phyloP scores from a whole-genome alignment of 352 stramenopile genomes.

The Phytophthora sp. region DNA sequence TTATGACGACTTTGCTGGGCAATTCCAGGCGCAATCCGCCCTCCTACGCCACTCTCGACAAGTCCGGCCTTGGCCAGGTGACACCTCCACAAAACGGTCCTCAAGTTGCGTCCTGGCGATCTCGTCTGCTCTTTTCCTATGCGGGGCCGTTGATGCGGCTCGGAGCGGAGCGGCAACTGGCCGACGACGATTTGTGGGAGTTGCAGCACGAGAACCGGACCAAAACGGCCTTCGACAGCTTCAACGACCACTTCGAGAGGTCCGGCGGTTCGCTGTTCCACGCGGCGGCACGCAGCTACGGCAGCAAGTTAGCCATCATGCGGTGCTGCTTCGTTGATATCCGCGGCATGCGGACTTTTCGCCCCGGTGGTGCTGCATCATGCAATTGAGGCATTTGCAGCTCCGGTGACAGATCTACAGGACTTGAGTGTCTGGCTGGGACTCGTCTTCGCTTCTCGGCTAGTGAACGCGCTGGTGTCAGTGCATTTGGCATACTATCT shows the following conservation, averaged over 20 bases:
- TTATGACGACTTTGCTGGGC: constrained; percentile 9
- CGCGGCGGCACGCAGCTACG: constrained; percentile 33
- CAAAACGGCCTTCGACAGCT: constrained; percentile 18
- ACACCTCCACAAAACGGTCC: too few species aligned
- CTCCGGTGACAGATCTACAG: constrained; percentile 24
- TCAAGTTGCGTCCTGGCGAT: constrained; percentile 23
- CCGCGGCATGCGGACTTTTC: constrained; percentile 27
- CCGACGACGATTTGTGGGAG: constrained; percentile 34
- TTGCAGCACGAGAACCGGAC: constrained; percentile 30
- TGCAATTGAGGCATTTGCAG: constrained; percentile 42
- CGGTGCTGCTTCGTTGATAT: constrained; percentile 22
- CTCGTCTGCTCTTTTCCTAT: constrained; percentile 38
- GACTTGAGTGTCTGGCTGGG: constrained; percentile 33
- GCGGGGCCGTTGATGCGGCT: constrained; percentile 34
- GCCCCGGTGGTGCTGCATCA: constrained; percentile 46
- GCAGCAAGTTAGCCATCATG: constrained; percentile 13
- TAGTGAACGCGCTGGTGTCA: constrained; percentile 40
- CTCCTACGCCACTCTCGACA: constrained; percentile 22
- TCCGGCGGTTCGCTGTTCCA: constrained; percentile 14
- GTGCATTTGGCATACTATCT: constrained; percentile 33
- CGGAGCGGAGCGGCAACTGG: constrained; percentile 34
- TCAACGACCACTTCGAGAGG: constrained; percentile 25
- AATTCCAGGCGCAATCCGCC: neutral
- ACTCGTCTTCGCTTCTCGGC: constrained; percentile 40
- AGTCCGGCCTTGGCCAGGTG: neutral